These are phyloP conservation scores for Pyricularia pennisetigena DNA, from an alignment of 2,329 filamentous ascomycete genomes.

Conservation along the genomic window DNA sequence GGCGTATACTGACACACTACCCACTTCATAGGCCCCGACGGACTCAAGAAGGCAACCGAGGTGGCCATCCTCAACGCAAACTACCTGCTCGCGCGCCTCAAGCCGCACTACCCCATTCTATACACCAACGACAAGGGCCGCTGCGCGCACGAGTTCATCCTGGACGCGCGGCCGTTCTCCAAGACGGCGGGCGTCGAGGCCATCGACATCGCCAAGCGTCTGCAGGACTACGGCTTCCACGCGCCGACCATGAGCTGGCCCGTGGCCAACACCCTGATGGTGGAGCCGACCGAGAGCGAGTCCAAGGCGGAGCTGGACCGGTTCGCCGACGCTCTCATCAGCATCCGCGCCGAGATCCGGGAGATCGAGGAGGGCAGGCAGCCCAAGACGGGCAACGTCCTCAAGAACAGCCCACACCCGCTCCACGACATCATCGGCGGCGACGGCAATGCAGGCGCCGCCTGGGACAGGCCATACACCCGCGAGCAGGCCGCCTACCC, in stretches of 20 bases:
- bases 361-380: constrained; percentile 71
- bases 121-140: constrained; percentile 84
- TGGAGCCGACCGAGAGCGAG: constrained; percentile 93
- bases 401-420: constrained; percentile 84
- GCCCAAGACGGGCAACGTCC: constrained; percentile 67
- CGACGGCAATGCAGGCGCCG: constrained; percentile 32
- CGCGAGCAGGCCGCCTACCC: constrained; percentile 83
- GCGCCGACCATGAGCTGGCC: constrained; percentile 97
- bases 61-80: constrained; percentile 93
- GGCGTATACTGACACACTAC: constrained; percentile 2
- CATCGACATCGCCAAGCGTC: constrained; percentile 90
- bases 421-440: constrained; percentile 67
- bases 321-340: constrained; percentile 82
- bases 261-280: constrained; percentile 92
- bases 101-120: constrained; percentile 79
- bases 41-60: constrained; percentile 82
- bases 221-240: constrained; percentile 97
- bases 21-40: constrained; percentile 40
- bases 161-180: constrained; percentile 79
- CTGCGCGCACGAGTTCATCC: constrained; percentile 95
- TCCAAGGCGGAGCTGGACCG: constrained; percentile 86
- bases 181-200: constrained; percentile 76
- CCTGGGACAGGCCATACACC: constrained; percentile 77
- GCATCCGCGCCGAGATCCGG: constrained; percentile 76
- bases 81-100: constrained; percentile 84